Percentiles rank a stretch among this genome's conserved stretches.
Conservation (phyloP, 2,329 filamentous ascomycete species). For the Pleomassaria siparia region DNA sequence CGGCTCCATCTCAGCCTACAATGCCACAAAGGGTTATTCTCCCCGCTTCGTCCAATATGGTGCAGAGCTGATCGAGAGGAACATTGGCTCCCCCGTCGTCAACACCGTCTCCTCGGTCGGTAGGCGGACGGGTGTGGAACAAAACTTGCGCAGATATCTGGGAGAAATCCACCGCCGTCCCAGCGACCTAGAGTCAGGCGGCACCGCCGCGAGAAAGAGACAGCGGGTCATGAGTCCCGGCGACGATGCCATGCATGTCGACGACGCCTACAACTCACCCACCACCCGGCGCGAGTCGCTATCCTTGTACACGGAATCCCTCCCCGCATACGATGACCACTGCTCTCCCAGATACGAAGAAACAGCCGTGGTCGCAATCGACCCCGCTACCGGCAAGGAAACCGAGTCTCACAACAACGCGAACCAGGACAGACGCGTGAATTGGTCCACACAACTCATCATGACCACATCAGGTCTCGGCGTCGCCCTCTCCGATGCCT, state of each 20-base stretch:
- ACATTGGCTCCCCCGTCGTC: conserved; percentile 77
- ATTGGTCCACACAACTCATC: conserved; percentile 81
- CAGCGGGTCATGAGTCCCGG: conserved; percentile 46
- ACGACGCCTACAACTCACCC: conserved; percentile 40
- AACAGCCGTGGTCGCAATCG: conserved; percentile 36
- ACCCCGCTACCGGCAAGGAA: conserved; percentile 32
- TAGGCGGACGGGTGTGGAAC: conserved; percentile 83
- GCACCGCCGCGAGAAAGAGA: conserved; percentile 42
- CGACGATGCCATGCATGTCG: conserved; percentile 51
- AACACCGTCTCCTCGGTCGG: conserved; percentile 85
- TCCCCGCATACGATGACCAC: conserved; percentile 82
- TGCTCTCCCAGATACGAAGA: conserved; percentile 76
- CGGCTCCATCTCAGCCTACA: conserved; percentile 81
- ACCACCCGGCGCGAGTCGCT: conserved; percentile 59
- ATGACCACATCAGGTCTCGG: conserved; percentile 89
- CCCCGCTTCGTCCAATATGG: conserved; percentile 83
- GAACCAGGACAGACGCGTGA: conserved; percentile 44
- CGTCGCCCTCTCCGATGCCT: conserved; percentile 88
- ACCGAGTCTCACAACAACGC: conserved; percentile 17
- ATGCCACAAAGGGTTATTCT: conserved; percentile 85
- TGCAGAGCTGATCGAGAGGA: conserved; percentile 87
- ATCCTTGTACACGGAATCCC: conserved; percentile 69
- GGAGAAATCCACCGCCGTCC: conserved; percentile 57
- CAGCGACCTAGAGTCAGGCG: conserved; percentile 51
- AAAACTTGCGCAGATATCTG: conserved; percentile 82